Conservation (phyloP, 2,329 filamentous ascomycete species). For the Colletotrichum liriopes region DNA sequence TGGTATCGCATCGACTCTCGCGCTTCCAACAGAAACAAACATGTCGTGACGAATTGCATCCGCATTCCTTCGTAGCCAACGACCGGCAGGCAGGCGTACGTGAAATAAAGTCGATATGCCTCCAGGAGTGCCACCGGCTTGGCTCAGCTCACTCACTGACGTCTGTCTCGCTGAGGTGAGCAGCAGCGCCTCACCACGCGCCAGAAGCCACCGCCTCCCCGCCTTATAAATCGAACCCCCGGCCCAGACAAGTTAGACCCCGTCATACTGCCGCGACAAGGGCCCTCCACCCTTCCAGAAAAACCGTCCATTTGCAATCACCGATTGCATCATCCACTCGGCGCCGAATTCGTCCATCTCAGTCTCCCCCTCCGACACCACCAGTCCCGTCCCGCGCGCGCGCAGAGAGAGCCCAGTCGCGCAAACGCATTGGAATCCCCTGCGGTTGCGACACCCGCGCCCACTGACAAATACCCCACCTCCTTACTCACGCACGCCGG, state of each 20-base stretch:
- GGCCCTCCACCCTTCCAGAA: not conserved
- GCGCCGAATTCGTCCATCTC: constrained; percentile 19
- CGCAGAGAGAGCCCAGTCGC: not conserved
- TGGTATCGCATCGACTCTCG: not conserved
- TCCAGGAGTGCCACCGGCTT: not conserved
- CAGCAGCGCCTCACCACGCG: not conserved
- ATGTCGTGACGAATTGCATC: not conserved
- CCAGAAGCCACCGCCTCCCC: not conserved
- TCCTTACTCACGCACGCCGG: not conserved
- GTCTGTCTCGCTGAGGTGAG: not conserved
- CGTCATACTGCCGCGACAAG: constrained; percentile 22
- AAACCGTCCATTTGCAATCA: constrained; percentile 8
- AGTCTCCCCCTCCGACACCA: not conserved
- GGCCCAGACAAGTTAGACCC: not conserved
- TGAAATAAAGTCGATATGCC: not conserved
- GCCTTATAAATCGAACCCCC: not conserved
- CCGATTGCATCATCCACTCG: constrained; percentile 40
- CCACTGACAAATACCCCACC: constrained; percentile 21
- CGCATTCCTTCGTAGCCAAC: not conserved
- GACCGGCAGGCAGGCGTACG: not conserved
- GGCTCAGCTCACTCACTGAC: not conserved
- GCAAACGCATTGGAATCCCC: not conserved
- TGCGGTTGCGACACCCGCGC: not conserved
- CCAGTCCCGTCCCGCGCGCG: constrained; percentile 2
- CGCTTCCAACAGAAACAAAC: not conserved